Percentiles rank a stretch among this genome's conserved stretches.
Evolutionary conservation across 345 rosid species (phyloP).

Genomic region (Erodium maritimum): DNA sequence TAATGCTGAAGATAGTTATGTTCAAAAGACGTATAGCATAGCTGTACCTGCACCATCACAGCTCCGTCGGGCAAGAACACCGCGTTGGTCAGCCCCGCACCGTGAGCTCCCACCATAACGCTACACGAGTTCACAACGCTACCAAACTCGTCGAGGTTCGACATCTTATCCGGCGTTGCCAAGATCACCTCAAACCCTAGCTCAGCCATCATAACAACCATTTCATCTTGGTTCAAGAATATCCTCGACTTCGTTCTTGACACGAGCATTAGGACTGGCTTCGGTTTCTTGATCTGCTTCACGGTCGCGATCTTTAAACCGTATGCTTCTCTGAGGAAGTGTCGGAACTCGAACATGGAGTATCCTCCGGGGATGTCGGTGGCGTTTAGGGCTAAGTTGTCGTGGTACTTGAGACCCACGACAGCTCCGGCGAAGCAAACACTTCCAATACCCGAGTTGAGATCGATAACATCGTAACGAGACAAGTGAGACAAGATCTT

Average conservation of each 20-base stretch:
- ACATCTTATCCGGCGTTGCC: conserved; percentile 12
- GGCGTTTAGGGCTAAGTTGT: conserved; percentile 14
- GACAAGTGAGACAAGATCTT: conserved; percentile 16
- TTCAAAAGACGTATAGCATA: no score
- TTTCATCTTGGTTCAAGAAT: conserved; percentile 20
- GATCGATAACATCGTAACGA: conserved; percentile 17
- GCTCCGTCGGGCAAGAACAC: conserved; percentile 27
- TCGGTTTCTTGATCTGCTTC: conserved; percentile 6
- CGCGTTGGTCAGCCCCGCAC: conserved; percentile 31
- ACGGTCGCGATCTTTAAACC: conserved; percentile 13
- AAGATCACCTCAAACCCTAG: conserved; percentile 21
- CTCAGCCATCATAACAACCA: conserved; percentile 22
- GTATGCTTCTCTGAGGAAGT: conserved; percentile 22
- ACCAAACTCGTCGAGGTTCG: conserved; percentile 16
- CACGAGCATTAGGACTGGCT: conserved; percentile 22
- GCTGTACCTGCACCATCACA: conserved; percentile 25
- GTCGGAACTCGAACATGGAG: conserved; percentile 28
- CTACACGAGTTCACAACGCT: conserved; percentile 19
- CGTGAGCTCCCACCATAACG: conserved; percentile 31
- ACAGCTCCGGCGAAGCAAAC: conserved; percentile 35
- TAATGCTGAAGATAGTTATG: no score
- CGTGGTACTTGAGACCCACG: conserved; percentile 26
- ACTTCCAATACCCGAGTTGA: conserved; percentile 10
- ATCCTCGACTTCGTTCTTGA: conserved; percentile 20
- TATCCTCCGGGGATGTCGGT: conserved; percentile 21